Evolutionary conservation across 495 filamentous ascomycete genomes (phyloP), one percentile per base, ranked within the genome.

Genomic region (Penicillium waksmanii): DNA sequence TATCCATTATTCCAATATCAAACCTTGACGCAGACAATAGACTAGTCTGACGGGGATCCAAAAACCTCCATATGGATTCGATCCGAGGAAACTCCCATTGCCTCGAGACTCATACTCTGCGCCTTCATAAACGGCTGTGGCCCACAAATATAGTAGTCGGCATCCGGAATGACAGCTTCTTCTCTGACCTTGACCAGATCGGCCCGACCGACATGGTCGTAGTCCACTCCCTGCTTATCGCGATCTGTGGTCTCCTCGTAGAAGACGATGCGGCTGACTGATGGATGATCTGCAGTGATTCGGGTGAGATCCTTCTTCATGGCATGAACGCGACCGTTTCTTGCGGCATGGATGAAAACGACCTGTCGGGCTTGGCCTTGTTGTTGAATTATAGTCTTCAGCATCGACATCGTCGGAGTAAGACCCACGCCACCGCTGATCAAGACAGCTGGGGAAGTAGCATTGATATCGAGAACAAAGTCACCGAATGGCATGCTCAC

Each of bases 91-190:
- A 88, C 84, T 0, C 85, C 85, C 50, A 68, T 60, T 5, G 54
- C 64, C 38, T 77, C 57, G 56, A 89, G 70, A 43, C 66, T 67
- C 13, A 66, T 58, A 50, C 80, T 66, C 34, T 80, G 68, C 19
- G 81, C 81, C 19, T 73, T 65, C 87, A 88, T 89, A 71, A 88
- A 89, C 10, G 62, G 49, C 34, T 73, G 73, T 2, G 87, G 85
- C 1, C 85, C 87, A 64, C 87, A 89, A 55, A 86, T 75, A 65
- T 80, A 88, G 65, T 88, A 89, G 58, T 83, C 72, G 10, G 86
- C 73, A 31, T 69, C 73, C 7, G 72, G 42, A 18, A 88, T 68
- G 42, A 78, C 66, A 6, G 74, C 67, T 31, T 79, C 66, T 2
- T 67, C 57, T 46, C 78, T 69, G 31, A 87, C 55, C 58, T 76